A percentile compares a stretch with the other conserved stretches of the same genome.
Conservation (phyloP, 2,329 filamentous ascomycete species). For the Truncatella angustata region DNA sequence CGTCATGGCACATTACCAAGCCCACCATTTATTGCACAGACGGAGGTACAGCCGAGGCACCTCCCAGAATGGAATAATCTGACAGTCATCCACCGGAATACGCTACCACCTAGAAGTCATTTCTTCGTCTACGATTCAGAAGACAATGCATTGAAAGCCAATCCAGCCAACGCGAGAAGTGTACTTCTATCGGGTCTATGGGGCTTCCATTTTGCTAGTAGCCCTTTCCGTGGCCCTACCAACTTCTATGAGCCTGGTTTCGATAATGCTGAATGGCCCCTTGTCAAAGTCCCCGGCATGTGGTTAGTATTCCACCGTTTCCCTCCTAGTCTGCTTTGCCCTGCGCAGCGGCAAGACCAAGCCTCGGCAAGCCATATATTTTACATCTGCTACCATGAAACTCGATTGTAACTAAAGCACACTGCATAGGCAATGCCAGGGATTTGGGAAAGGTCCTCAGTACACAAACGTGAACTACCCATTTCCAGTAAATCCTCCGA, state of each 20-base stretch:
- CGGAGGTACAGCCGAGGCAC: constrained; percentile 25
- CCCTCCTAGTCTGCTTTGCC: not conserved
- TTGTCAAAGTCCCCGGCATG: constrained; percentile 61
- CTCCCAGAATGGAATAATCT: constrained; percentile 62
- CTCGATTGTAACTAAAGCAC: not conserved
- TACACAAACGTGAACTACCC: constrained; percentile 64
- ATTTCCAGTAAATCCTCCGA: constrained; percentile 63
- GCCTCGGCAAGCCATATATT: not conserved
- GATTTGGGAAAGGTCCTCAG: constrained; percentile 58
- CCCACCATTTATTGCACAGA: not conserved
- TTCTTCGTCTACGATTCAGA: constrained; percentile 53
- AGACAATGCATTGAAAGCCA: constrained; percentile 43
- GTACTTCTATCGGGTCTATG: constrained; percentile 51
- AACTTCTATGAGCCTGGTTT: constrained; percentile 37
- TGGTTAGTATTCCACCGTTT: constrained; percentile 38
- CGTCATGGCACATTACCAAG: not conserved
- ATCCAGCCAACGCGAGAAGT: constrained; percentile 36
- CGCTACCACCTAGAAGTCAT: constrained; percentile 53
- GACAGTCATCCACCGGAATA: constrained; percentile 57
- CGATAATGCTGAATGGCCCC: constrained; percentile 35
- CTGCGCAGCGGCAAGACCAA: not conserved
- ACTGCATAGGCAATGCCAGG: constrained; percentile 50
- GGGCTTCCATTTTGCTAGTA: constrained; percentile 49
- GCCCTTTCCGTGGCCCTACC: constrained; percentile 43
- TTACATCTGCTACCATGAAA: no score